Evolutionary conservation across 371 early-diverging fungal genomes (phyloP).

Genomic region (Capillidium rhysosporum): DNA sequence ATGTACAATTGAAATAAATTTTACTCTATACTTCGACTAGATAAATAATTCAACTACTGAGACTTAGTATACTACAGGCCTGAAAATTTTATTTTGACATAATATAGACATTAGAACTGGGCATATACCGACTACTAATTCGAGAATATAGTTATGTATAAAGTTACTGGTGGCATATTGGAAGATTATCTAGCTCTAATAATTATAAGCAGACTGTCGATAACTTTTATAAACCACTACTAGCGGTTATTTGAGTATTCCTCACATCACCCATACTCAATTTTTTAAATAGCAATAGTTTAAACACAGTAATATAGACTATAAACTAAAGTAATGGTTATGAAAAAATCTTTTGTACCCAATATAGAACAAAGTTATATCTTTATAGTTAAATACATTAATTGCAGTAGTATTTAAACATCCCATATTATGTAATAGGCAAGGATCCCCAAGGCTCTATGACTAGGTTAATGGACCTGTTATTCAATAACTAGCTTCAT

Average conservation of each 20-base stretch:
- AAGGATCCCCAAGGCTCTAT: not conserved
- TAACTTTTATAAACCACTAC: not conserved
- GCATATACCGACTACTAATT: too few relatives aligned
- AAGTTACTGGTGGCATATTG: too few relatives aligned
- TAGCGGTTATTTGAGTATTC: not conserved
- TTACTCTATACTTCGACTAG: too few relatives aligned
- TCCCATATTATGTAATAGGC: not conserved
- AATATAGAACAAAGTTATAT: not conserved
- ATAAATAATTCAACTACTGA: too few relatives aligned
- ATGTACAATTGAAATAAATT: too few relatives aligned
- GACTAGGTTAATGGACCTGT: constrained; percentile 1
- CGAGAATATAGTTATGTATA: too few relatives aligned
- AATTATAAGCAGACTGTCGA: too few relatives aligned
- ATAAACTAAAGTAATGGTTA: not conserved
- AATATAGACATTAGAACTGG: too few relatives aligned
- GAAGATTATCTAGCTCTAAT: too few relatives aligned
- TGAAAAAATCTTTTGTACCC: not conserved
- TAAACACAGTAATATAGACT: not conserved
- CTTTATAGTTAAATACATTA: constrained; percentile 1
- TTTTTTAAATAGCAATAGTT: too few relatives aligned
- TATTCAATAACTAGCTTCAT: not conserved
- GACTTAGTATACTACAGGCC: too few relatives aligned
- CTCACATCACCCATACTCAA: not conserved
- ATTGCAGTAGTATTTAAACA: not conserved
- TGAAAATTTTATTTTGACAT: too few relatives aligned